Base-by-base conservation (phyloP, 306 rosid species). In the Begonia peltatifolia region DNA sequence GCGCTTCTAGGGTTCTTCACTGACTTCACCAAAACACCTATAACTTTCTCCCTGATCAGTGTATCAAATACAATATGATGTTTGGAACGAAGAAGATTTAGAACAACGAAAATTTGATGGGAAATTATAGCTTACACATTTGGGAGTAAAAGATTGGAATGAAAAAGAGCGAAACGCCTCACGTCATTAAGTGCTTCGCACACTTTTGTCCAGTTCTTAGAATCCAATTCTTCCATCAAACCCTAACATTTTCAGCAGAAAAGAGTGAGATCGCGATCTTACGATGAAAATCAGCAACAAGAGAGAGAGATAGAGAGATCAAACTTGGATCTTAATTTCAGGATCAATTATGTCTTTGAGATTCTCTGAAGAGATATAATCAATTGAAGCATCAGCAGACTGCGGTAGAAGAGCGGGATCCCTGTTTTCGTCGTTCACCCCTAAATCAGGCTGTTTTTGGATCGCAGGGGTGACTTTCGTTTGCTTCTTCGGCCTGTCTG, bases 1-100 rank as follows among this genome's bases (percentile, higher is more conserved):
- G 97, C 95, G 65, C 97, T 90, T 44, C 95, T 76, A 15, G 97
- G 97, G 56, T 86, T 90, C 71, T 77, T 90, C 95, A 90, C 83
- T 14, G 92, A 67, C 76, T 83, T 90, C 10, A 78, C 75, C 79
- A 85, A 46, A 49, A 86, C 84, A 77, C 51, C 48, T 75, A 76
- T 49, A 54, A 76, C 61, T 61, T 79, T 85, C 6, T 71, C 95
- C 67, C 97, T 90, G 4, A 17, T 46, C 9, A 14, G 51, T 14
- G 6, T 1, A 25, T 57, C 9, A 9, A 48, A 59, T 48, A 25
- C 6, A 16, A 20, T 9, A 49, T 11, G 15, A 53, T 30, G 8
- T 6, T 15, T 17, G 55, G 15, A 9, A 3, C 12, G 54, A 22
- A 42, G 2, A 58, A 25, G 11, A 11, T 30, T 30, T 30, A 14